Base-by-base conservation (phyloP, 257 asterid species). In the Ligustrum vulgare region DNA sequence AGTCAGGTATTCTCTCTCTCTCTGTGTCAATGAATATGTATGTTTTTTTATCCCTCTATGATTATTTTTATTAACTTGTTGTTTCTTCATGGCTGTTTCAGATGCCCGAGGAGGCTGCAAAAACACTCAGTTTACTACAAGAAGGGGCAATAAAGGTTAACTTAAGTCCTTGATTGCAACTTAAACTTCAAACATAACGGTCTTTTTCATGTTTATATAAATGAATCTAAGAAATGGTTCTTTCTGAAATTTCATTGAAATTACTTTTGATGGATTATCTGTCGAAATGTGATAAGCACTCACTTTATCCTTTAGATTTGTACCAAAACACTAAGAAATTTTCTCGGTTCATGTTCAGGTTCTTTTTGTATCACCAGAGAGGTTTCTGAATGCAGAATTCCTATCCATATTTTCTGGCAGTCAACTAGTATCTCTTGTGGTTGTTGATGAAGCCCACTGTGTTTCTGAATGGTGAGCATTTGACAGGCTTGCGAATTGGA, bases 371-470 rank as follows among this genome's bases (percentile, higher is more conserved):
- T 94, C 99, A n/a, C 99, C 99, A 6, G 99, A 94, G 86, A 87
- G 99, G 88, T 86, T 94, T 81, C 72, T 94, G 79, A 94, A 87
- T 86, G 84, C 82, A 2, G 96, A 94, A 75, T 94, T 94, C 70
- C 67, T 84, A 54, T 89, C 99, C 76, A 78, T 86, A 58, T 87
- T 92, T 83, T 85, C 89, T 80, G 81, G 80, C 60, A 41, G 79
- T 80, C 84, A 83, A 65, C 75, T 36, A 65, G 66, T 94, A 78
- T 94, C 99, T 58, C 91, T 90, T 54, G 97, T 91, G 77, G 99
- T 92, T 73, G 87, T 94, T 76, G 98, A 94, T 81, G 99, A 94
- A 83, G 99, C 99, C 67, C 99, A 94, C 80, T 94, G 99, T 79
- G 92, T 94, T 70, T 94, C 98, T 56, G 98, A 94, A 89, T 94